Base-by-base conservation (phyloP, 2,329 filamentous ascomycete genomes). In the Beauveria bassiana region DNA sequence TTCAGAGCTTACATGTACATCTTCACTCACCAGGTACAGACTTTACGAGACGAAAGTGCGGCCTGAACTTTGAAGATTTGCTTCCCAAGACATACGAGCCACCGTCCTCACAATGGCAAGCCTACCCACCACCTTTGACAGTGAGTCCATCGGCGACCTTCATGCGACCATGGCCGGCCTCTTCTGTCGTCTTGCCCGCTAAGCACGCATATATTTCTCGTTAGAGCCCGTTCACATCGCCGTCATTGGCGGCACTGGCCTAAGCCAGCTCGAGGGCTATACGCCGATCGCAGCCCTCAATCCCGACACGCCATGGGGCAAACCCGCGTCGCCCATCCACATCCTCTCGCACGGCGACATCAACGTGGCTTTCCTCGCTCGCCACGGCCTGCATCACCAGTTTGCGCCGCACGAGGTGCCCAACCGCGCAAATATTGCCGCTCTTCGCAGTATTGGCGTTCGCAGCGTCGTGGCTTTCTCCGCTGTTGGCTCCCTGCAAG, bases 401-500 rank as follows among this genome's bases (percentile, higher is more conserved):
- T 82, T 90, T 67, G 91, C 93, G 6, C 95, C 95, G 0, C 93
- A 97, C 72, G 95, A 99, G 77, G 90, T 99, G n/a, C 92, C 93
- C 63, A 85, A 87, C 66, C 91, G 91, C 65, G 95, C 95, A 76
- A 99, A 98, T 80, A 96, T 99, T 70, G 93, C 95, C n/a, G 95
- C 95, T n/a, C 82, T 99, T 65, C 88, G 95, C 66, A 87, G 85
- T 69, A 81, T 99, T 64, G 95, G 95, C 67, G 95, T 98, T 51
- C 87, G 93, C 70, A 90, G 86, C 72, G 85, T 98, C 73, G 90
- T 99, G 72, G 92, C 93, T 65, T 99, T 99, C 80, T 93, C 89
- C 66, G 95, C 95, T 54, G 95, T 99, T 62, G 95, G 95, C 65
- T 93, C 89, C 70, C 79, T 99, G 72, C 91, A 89, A 73, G 95